A percentile compares a stretch with the other conserved stretches of the same genome.
These are phyloP conservation scores for Emericellopsis atlantica DNA, from an alignment of 2,329 filamentous ascomycete species.

Conservation along the genomic window DNA sequence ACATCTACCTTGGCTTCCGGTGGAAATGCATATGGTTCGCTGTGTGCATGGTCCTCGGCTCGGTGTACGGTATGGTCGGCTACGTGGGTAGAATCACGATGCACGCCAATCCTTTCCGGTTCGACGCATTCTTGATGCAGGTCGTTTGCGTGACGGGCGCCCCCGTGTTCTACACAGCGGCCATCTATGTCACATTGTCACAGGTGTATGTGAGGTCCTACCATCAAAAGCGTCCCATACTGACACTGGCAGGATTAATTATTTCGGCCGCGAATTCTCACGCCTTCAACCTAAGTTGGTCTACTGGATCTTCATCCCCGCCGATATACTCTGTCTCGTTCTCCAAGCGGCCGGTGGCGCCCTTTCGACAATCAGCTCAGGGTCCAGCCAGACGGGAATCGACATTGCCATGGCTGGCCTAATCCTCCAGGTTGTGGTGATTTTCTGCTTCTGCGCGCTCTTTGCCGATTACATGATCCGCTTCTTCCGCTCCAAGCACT, in stretches of 20 bases:
- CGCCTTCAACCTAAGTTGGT: constrained; percentile 26
- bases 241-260: constrained; percentile 19
- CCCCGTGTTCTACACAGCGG: constrained; percentile 36
- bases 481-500: constrained; percentile 14
- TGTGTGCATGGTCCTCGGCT: constrained; percentile 38
- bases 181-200: constrained; percentile 50
- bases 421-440: constrained; percentile 42
- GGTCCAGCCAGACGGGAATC: constrained; percentile 27
- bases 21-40: constrained; percentile 30
- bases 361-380: constrained; percentile 29
- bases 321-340: constrained; percentile 39
- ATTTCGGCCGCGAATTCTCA: constrained; percentile 22
- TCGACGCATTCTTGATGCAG: constrained; percentile 49
- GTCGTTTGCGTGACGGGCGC: constrained; percentile 33
- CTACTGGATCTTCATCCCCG: constrained; percentile 35
- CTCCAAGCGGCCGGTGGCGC: constrained; percentile 44
- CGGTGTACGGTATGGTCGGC: constrained; percentile 45
- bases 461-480: constrained; percentile 34
- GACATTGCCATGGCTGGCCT: constrained; percentile 34
- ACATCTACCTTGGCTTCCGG: constrained; percentile 25
- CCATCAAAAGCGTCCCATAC: background rate
- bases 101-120: constrained; percentile 41
- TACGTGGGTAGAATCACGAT: constrained; percentile 47
- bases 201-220: constrained; percentile 15
- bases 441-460: constrained; percentile 35